Evolutionary conservation across 441 rosid genomes (phyloP).

Genomic region (Adansonia gregorii): DNA sequence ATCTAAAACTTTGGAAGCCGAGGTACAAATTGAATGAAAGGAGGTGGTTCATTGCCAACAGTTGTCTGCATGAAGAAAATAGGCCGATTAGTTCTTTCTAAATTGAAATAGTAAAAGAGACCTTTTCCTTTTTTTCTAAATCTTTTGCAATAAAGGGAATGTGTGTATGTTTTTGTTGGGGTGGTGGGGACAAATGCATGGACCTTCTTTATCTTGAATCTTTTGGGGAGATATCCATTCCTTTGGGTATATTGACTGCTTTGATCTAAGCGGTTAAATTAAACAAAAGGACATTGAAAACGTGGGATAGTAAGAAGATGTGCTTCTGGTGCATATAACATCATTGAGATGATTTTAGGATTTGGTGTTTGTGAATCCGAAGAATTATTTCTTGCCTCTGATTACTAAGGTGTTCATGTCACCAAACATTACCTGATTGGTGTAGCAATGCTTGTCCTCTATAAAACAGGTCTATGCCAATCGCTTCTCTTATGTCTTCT

Average conservation of each 20-base stretch:
- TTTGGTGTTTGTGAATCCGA: not conserved
- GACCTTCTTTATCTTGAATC: not conserved
- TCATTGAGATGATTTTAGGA: not conserved
- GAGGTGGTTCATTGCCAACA: not conserved
- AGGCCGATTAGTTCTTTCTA: not conserved
- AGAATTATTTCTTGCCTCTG: conserved; percentile 1
- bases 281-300: not conserved
- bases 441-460: not conserved
- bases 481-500: not conserved
- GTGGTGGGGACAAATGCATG: not conserved
- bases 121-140: not conserved
- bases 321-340: not conserved
- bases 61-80: not conserved
- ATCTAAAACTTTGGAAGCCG: not conserved
- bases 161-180: not conserved
- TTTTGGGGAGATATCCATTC: not conserved
- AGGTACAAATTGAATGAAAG: conserved; percentile 1
- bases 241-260: not conserved
- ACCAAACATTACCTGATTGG: not conserved
- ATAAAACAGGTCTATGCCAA: not conserved
- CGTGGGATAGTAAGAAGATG: not conserved
- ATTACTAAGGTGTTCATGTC: not conserved
- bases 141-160: not conserved
- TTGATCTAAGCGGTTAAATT: not conserved
- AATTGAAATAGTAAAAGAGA: not conserved